These are phyloP conservation scores for Triticum urartu DNA, from an alignment of 176 grass and related monocot species.

Conservation along the genomic window DNA sequence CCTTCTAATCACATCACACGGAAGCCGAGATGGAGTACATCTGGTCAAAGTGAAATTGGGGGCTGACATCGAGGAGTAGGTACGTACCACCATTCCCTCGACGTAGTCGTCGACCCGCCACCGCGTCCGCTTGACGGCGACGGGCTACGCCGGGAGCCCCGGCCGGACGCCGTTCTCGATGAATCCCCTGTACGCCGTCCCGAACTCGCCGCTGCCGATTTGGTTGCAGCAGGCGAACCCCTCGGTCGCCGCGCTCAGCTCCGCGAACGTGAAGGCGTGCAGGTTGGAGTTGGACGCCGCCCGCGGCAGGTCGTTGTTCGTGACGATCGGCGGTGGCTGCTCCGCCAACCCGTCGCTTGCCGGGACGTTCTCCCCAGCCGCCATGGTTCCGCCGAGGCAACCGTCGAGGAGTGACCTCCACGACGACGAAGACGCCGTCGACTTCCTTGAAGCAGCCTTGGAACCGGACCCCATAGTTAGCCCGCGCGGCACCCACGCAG, in stretches of 20 bases:
- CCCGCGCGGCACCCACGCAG: no score
- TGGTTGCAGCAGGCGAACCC: neutral
- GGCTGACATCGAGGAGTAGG: neutral
- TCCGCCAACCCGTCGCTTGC: neutral
- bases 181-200: neutral
- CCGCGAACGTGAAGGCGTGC: neutral
- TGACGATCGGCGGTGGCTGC: neutral
- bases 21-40: neutral
- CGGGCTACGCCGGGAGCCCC: neutral
- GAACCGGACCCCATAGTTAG: neutral
- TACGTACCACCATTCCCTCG: neutral
- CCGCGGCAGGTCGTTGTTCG: neutral
- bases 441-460: neutral
- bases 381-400: neutral
- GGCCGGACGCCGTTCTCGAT: neutral
- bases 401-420: neutral
- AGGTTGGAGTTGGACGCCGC: neutral
- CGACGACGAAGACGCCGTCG: neutral
- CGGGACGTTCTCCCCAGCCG: neutral
- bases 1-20: neutral
- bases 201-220: neutral
- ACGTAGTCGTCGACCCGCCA: neutral
- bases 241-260: neutral
- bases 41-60: neutral
- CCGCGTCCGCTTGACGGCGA: neutral